phyloP scores from a whole-genome alignment of 306 rosid genomes.

The Pyrus bretschneideri region DNA sequence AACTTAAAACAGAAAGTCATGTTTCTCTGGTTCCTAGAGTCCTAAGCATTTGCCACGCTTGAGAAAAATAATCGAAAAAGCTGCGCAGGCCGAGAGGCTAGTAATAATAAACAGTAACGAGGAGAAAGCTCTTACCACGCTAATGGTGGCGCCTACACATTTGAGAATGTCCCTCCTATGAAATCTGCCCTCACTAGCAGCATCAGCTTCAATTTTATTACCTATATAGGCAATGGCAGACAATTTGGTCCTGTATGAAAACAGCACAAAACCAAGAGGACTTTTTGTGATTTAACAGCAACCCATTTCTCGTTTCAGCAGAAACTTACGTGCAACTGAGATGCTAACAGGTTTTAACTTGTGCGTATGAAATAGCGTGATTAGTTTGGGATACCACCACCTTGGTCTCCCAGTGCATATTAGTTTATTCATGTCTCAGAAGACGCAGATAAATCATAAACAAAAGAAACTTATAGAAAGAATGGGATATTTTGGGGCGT shows the following conservation, averaged over 20 bases:
- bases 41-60: too few species aligned
- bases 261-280: neutral
- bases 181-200: constrained; percentile 31
- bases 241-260: neutral
- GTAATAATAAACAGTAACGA: too few species aligned
- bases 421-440: neutral
- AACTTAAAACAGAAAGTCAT: too few species aligned
- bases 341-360: neutral
- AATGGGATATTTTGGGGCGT: constrained; percentile 33
- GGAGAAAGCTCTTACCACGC: too few species aligned
- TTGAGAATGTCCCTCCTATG: constrained; percentile 49
- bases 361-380: neutral
- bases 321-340: neutral
- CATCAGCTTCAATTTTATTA: constrained; percentile 28
- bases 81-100: too few species aligned
- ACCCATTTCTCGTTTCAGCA: neutral
- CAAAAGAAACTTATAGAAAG: constrained; percentile 41
- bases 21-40: too few species aligned
- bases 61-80: too few species aligned
- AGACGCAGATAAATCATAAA: neutral
- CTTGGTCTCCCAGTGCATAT: neutral
- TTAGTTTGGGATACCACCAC: neutral
- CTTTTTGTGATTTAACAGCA: neutral
- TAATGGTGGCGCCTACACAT: constrained; percentile 4
- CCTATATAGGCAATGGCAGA: neutral